phyloP scores from a whole-genome alignment of 1,284 basidiomycete species.

The Ceratobasidium sp. region DNA sequence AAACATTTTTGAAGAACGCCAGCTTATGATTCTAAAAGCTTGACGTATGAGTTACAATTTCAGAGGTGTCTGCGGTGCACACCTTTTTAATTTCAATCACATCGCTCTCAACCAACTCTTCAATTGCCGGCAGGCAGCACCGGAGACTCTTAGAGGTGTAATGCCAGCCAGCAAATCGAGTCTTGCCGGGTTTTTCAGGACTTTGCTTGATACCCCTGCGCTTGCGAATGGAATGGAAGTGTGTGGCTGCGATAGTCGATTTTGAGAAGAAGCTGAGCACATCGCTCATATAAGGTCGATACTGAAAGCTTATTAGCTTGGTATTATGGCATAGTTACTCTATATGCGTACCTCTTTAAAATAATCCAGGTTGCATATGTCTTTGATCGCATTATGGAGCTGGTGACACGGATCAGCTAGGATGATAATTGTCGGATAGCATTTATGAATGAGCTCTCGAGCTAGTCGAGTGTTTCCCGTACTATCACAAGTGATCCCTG shows the following conservation, averaged over 20 bases:
- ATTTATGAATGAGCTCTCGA: constrained; percentile 46
- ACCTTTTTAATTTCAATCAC: constrained; percentile 22
- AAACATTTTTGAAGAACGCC: neutral
- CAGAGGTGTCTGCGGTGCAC: neutral
- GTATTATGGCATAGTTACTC: too few relatives aligned
- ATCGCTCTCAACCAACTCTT: neutral
- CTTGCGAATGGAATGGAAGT: constrained; percentile 46
- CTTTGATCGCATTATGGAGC: constrained; percentile 51
- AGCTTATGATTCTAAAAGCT: constrained; percentile 1
- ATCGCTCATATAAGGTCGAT: constrained; percentile 42
- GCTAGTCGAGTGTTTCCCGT: constrained; percentile 53
- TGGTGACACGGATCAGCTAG: constrained; percentile 54
- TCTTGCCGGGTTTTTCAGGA: constrained; percentile 52
- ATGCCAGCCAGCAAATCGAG: constrained; percentile 51
- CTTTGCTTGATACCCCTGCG: constrained; percentile 47
- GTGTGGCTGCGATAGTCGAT: constrained; percentile 49
- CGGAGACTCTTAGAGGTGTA: constrained; percentile 1
- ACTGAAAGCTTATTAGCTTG: too few relatives aligned
- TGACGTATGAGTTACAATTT: too few relatives aligned
- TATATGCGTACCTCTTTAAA: constrained; percentile 47
- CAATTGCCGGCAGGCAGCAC: constrained; percentile 2
- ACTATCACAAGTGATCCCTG: constrained; percentile 51
- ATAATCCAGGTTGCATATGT: constrained; percentile 51
- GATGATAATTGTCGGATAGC: constrained; percentile 50
- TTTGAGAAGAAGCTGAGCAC: constrained; percentile 49